Evolutionary conservation across 2,329 filamentous ascomycete species (phyloP), one percentile per base, ranked within the genome.

Genomic region (Amesomyces nigricolor): DNA sequence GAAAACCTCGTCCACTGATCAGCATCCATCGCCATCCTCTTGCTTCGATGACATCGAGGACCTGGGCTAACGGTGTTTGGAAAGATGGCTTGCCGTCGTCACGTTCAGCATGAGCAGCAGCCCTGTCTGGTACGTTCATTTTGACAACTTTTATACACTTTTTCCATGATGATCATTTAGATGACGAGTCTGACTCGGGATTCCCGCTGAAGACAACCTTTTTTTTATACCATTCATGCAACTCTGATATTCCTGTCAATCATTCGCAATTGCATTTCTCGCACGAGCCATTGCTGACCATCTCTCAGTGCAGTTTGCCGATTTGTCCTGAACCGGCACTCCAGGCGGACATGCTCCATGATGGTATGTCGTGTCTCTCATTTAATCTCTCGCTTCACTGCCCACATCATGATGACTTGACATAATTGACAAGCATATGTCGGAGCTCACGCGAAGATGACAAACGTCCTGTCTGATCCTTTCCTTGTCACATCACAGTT

Each of bases 1-100:
- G 90, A 95, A 96, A 96, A 95, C 91, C 91, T 95, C 85, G 90
- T 89, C 91, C 88, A 92, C 91, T 95, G 91, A 95, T 75, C 64
- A 64, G 63, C 60, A 65, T 42, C 44, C 45, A 54, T 26, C 22
- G 48, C 39, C 9, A 35, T 42, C 49, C 48, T 44, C 38, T 30
- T 48, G 29, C 38, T 17, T 53, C 16, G 35, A 51, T 14, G 37
- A 9, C 44, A 22, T 40, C 22, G n/a, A 19, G 53, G 22, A 19
- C 38, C 22, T 47, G 32, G 39, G 54, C 60, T 62, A 58, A 62
- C 47, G 17, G 32, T 29, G 22, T 35, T 35, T 48, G 19, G 26
- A 38, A 59, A 56, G 42, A 55, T 38, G 38, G 47, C 19, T 40
- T 37, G 35, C 19, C 13, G 40, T 13, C 22, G n/a, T 9, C 51